A percentile compares a stretch with the other conserved stretches of the same genome.
These are phyloP conservation scores for Pestalotiopsis sp. DNA, from an alignment of 2,329 filamentous ascomycete species.

Conservation along the genomic window DNA sequence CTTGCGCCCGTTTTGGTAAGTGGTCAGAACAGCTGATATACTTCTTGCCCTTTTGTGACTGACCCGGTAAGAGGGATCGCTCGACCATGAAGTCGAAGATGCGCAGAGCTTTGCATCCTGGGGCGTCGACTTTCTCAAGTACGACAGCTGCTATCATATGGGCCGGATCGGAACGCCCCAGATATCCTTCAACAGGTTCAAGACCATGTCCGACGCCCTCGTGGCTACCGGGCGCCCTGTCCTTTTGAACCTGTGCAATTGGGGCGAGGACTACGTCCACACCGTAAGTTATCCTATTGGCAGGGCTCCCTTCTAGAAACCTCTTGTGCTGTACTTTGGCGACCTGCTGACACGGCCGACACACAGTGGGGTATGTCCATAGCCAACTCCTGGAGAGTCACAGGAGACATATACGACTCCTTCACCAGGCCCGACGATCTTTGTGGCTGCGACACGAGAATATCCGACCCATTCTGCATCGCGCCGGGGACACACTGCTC, in stretches of 20 bases:
- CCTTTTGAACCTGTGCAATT: conserved; percentile 36
- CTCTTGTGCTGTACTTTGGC: conserved; percentile 10
- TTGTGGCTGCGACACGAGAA: conserved; percentile 31
- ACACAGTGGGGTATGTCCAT: conserved; percentile 30
- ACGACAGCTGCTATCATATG: conserved; percentile 48
- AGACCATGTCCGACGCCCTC: conserved; percentile 36
- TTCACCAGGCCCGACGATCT: conserved; percentile 35
- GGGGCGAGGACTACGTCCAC: conserved; percentile 31
- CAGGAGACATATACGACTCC: conserved; percentile 35
- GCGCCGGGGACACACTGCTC: conserved; percentile 28
- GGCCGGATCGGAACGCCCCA: conserved; percentile 27
- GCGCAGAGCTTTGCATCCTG: conserved; percentile 54
- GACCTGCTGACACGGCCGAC: neutral
- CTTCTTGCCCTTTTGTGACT: neutral
- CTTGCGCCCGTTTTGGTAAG: conserved; percentile 51
- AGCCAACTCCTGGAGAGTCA: conserved; percentile 36
- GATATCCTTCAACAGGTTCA: conserved; percentile 31
- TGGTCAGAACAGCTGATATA: neutral
- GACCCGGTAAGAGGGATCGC: conserved; percentile 38
- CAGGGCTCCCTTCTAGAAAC: conserved; percentile 1
- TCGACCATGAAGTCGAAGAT: conserved; percentile 55
- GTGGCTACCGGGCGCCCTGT: conserved; percentile 33
- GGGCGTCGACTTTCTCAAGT: conserved; percentile 57
- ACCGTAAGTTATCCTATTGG: neutral
- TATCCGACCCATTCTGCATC: conserved; percentile 23